phyloP scores from a whole-genome alignment of 495 filamentous ascomycete genomes.

The Jackrogersella multiformis region DNA sequence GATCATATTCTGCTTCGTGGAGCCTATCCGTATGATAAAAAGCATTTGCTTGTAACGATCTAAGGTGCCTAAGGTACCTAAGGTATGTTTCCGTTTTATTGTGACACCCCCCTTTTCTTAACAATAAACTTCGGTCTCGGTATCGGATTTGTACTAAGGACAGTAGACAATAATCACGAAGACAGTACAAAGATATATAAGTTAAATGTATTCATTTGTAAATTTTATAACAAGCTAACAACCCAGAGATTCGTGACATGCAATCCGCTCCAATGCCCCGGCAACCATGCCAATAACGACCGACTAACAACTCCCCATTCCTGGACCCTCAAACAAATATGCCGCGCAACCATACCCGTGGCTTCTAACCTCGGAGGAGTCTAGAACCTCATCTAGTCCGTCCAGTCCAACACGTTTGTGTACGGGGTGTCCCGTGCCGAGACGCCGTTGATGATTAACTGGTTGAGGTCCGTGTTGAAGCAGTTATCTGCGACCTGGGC shows the following conservation, averaged over 20 bases:
- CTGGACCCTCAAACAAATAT: background rate
- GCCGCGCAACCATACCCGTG: background rate
- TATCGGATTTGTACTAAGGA: background rate
- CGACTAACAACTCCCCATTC: background rate
- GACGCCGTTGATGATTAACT: constrained; percentile 26
- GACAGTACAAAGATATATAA: background rate
- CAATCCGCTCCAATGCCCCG: background rate
- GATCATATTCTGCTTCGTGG: too few relatives aligned
- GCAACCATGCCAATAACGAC: background rate
- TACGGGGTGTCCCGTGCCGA: constrained; percentile 26
- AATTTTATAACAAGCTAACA: background rate
- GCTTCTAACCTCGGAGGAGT: background rate
- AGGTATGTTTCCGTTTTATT: background rate
- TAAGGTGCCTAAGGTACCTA: background rate
- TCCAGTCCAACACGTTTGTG: constrained; percentile 33
- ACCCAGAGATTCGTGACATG: background rate
- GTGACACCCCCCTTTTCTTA: background rate
- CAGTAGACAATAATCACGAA: background rate
- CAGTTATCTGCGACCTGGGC: constrained; percentile 27
- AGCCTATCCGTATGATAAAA: too few relatives aligned
- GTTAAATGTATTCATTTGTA: background rate
- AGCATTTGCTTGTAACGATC: too few relatives aligned
- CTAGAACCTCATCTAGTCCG: constrained; percentile 4
- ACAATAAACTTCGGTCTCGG: background rate
- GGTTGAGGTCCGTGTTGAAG: constrained; percentile 24